Evolutionary conservation across 495 filamentous ascomycete genomes (phyloP), one percentile per base, ranked within the genome.

Genomic region (Pseudevernia furfuracea): DNA sequence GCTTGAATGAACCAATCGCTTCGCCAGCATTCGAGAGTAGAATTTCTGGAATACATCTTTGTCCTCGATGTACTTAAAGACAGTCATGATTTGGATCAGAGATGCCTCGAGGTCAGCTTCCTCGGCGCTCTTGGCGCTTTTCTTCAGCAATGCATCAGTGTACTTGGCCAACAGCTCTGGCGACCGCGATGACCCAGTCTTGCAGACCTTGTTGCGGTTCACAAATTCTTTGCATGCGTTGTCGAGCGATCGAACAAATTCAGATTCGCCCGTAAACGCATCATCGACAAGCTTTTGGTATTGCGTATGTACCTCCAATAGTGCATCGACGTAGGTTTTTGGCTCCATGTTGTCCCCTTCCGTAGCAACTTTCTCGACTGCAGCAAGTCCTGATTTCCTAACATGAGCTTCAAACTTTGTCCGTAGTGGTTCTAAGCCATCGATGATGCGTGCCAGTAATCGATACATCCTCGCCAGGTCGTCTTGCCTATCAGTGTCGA

Each of bases 11-110:
- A 99, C 95, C 61, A 99, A 78, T 64, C 94, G 90, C 74, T 96
- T 92, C 57, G 94, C 95, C 66, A 99, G 78, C 87, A 92, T 94
- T 58, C 93, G 89, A 12, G 95, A 95, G 76, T 99, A 99, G 77
- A 97, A 97, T 74, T 97, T 97, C 76, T 97, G 95, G 81, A 97
- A 99, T 10, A 99, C 94, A 74, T 99, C 94, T 78, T 97, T 97
- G 77, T 99, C 94, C 71, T 99, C 95, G 68, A 99, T 97, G 78
- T 97, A 99, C 76, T 99, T 99, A 85, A 99, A 99, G 44, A 97
- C 91, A 3, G 92, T 96, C 94, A 99, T 99, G 70, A 99, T 92
- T 72, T 97, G 89, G n/a, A 87, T 85, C 49, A 97, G 79, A 62
- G 89, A 90, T 66, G 87, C 85, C 75, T 99, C 94, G 60, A 97